Base-by-base conservation (phyloP, 352 stramenopile genomes). In the Pythium biforme region DNA sequence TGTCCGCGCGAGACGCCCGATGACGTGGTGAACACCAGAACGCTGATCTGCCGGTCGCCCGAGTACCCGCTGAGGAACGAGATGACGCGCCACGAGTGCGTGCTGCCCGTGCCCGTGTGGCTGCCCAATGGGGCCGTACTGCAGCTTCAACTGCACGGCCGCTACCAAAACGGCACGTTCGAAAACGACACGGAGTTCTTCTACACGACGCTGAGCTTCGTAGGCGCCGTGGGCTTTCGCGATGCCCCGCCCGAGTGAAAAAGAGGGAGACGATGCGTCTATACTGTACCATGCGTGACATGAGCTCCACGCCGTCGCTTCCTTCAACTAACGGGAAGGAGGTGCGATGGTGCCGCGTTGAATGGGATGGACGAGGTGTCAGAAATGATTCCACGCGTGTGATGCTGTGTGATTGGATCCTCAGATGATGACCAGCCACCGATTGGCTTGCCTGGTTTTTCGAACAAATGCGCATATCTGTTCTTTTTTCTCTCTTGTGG, bases 41-140 rank as follows among this genome's bases (percentile, higher is more conserved):
- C 46, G 11, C 37, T 69, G 31, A 59, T 77, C 22, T 90, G 87
- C 60, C 59, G 81, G 58, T 90, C 83, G 23, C 76, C 75, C 26
- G 58, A 74, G n/a, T 89, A 82, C 59, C 64, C 58, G 25, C 70
- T 89, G 51, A 25, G 64, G 9, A 86, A 86, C 46, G 73, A 83
- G 52, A 90, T 90, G 81, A 53, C 86, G 77, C 63, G 86, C 55
- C 78, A 91, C 61, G 74, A 69, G 29, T 86, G 89, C 40, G 57
- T 70, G 39, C 66, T 90, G 19, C 80, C 80, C 7, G 66, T 51
- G 14, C 54, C 68, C 19, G 69, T 87, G 15, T 87, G 81, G 63
- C 68, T 89, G 23, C 41, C 55, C n/a, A 41, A 54, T 8, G 55
- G 41, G 25, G 47, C 67, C 3, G 46, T 79, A 20, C 62, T 79